These are phyloP conservation scores for Pistacia vera DNA, from an alignment of 345 rosid species.

Conservation along the genomic window DNA sequence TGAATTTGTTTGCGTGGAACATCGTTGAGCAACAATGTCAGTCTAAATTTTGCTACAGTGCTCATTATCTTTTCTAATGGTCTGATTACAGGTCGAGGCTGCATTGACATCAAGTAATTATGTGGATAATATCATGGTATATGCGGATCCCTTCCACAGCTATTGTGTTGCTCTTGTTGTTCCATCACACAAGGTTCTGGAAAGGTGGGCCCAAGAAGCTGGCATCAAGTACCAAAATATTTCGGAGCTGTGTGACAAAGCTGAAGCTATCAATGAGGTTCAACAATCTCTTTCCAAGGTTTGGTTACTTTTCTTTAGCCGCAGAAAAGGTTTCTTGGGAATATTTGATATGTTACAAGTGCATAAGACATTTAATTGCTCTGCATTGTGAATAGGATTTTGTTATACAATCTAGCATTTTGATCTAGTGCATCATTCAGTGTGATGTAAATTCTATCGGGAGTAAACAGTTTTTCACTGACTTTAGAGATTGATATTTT, in stretches of 20 bases:
- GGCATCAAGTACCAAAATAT: constrained; percentile 46
- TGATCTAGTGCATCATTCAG: too few relatives aligned
- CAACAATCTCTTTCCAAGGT: constrained; percentile 70
- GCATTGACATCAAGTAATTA: constrained; percentile 54
- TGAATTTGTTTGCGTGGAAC: not conserved
- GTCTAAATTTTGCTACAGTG: not conserved
- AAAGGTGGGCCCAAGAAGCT: constrained; percentile 71
- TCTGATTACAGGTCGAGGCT: constrained; percentile 74
- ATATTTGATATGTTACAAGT: not conserved
- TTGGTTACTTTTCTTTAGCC: constrained; percentile 12
- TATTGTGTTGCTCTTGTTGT: constrained; percentile 80
- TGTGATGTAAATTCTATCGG: too few relatives aligned
- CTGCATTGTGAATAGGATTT: too few relatives aligned
- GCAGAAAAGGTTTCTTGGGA: not conserved
- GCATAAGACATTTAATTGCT: not conserved
- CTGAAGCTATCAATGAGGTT: constrained; percentile 69
- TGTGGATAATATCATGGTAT: constrained; percentile 75
- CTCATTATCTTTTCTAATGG: constrained; percentile 1
- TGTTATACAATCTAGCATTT: too few relatives aligned
- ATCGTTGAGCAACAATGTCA: not conserved
- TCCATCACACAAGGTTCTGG: constrained; percentile 58
- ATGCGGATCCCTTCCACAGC: constrained; percentile 70
- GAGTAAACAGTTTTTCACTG: too few relatives aligned
- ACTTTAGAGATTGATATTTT: not conserved
- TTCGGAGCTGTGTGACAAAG: constrained; percentile 61